phyloP scores from a whole-genome alignment of 1,284 basidiomycete genomes.

The Marasmius fiardii region DNA sequence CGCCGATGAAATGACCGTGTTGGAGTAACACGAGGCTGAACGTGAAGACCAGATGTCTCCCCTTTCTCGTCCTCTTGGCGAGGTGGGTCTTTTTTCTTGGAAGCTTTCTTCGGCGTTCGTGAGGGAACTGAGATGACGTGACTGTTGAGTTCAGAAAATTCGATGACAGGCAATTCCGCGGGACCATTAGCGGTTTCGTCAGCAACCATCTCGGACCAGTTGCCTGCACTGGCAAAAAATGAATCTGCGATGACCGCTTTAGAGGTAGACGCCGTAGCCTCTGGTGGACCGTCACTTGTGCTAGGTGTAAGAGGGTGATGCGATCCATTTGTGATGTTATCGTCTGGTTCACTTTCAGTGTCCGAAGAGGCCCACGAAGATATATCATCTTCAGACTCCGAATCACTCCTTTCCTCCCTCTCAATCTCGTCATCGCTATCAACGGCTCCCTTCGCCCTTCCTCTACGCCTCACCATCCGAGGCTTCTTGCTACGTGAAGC shows the following conservation, averaged over 20 bases:
- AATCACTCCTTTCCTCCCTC: conserved; percentile 64
- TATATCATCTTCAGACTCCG: conserved; percentile 42
- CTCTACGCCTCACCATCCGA: conserved; percentile 43
- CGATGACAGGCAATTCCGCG: conserved; percentile 72
- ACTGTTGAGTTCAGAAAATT: conserved; percentile 66
- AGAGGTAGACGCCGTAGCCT: conserved; percentile 20
- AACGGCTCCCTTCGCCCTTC: conserved; percentile 49
- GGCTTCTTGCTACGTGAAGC: conserved; percentile 31
- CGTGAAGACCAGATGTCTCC: conserved; percentile 9
- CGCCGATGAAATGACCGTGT: conserved; percentile 32
- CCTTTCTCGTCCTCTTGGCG: conserved; percentile 19
- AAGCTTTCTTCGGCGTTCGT: conserved; percentile 36
- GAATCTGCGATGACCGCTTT: conserved; percentile 31
- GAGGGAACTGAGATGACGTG: conserved; percentile 29
- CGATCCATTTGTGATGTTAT: conserved; percentile 45
- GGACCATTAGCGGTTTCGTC: conserved; percentile 58
- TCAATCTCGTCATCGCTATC: conserved; percentile 75
- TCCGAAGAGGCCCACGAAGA: conserved; percentile 65
- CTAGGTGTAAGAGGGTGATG: conserved; percentile 57
- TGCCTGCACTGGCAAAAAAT: conserved; percentile 49
- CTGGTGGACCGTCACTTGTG: conserved; percentile 57
- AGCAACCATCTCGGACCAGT: conserved; percentile 84
- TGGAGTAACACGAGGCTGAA: conserved; percentile 19
- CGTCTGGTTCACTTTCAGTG: conserved; percentile 60
- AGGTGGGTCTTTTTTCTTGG: conserved; percentile 24